Conservation (phyloP, 352 stramenopile genomes). For the Phytophthora idaei region DNA sequence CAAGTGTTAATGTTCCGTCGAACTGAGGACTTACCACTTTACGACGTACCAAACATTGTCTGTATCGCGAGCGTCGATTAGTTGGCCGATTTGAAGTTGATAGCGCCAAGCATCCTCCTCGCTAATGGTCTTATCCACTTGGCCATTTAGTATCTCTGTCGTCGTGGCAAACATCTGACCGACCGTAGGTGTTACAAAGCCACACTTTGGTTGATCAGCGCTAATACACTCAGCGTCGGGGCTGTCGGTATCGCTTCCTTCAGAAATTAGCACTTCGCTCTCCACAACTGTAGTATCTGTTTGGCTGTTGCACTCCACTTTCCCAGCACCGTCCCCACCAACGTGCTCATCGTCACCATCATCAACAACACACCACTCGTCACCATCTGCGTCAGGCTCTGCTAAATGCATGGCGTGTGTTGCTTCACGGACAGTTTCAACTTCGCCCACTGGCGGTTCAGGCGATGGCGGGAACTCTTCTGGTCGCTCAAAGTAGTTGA, state of each 20-base stretch:
- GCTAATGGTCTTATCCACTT: slow-evolving; percentile 14
- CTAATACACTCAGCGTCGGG: neutral
- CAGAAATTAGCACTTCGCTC: slow-evolving; percentile 3
- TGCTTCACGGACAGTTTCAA: slow-evolving; percentile 14
- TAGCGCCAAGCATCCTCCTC: slow-evolving; percentile 60
- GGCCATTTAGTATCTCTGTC: slow-evolving; percentile 6
- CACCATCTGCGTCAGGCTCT: slow-evolving; percentile 21
- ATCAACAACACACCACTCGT: slow-evolving; percentile 38
- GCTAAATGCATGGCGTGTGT: slow-evolving; percentile 17
- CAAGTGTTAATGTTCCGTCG: neutral
- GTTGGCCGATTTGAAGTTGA: slow-evolving; percentile 52
- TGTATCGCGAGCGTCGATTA: slow-evolving; percentile 74
- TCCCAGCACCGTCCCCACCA: neutral
- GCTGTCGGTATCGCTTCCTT: slow-evolving; percentile 7
- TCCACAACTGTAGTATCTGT: slow-evolving; percentile 1
- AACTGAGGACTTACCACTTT: neutral
- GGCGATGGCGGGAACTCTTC: slow-evolving; percentile 1
- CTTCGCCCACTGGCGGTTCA: slow-evolving; percentile 2
- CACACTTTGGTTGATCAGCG: neutral
- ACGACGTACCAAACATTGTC: slow-evolving; percentile 62
- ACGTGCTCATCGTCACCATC: slow-evolving; percentile 1
- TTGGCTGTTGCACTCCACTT: slow-evolving; percentile 1
- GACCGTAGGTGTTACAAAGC: neutral
- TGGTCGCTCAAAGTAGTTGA: slow-evolving; percentile 28
- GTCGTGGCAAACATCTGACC: slow-evolving; percentile 15